Percentiles rank a stretch among this genome's conserved stretches.
Evolutionary conservation across 192 early-diverging fungal species (phyloP).

Genomic region (Blastocladiella britannica): DNA sequence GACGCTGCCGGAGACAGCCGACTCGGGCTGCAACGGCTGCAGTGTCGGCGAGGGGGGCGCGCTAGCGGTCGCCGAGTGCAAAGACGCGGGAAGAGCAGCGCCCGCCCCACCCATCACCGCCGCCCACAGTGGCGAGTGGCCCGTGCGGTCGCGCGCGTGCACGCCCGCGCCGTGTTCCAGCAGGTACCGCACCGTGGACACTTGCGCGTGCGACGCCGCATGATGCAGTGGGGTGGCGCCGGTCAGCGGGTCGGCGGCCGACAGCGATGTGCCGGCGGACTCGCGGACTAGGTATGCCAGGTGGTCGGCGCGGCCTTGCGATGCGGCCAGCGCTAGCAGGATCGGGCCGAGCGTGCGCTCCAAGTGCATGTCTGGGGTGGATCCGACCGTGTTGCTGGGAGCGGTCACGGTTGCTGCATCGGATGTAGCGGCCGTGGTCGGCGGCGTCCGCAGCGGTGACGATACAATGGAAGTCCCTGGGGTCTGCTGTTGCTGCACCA

Average conservation of each 20-base stretch:
- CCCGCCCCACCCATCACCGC: constrained; percentile 24
- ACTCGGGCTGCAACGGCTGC: too few relatives aligned
- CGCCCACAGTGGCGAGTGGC: constrained; percentile 76
- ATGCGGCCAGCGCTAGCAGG: constrained; percentile 2
- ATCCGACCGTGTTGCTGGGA: neutral
- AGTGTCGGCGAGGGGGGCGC: too few relatives aligned
- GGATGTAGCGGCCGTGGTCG: too few relatives aligned
- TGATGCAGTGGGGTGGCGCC: constrained; percentile 70
- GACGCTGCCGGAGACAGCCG: too few relatives aligned
- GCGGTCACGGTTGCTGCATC: neutral
- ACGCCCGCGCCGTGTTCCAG: constrained; percentile 69
- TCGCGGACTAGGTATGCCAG: constrained; percentile 9
- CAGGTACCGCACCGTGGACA: constrained; percentile 50
- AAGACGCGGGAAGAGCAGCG: neutral
- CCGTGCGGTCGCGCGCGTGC: constrained; percentile 66
- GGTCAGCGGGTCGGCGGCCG: constrained; percentile 8
- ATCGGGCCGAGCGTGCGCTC: constrained; percentile 7
- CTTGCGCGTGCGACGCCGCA: constrained; percentile 55
- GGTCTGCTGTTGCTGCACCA: neutral
- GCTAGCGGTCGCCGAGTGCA: too few relatives aligned
- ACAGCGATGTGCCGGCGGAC: constrained; percentile 5
- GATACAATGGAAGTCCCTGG: neutral
- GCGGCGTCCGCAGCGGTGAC: neutral
- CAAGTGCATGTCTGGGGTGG: constrained; percentile 3
- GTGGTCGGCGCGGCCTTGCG: constrained; percentile 1